These are phyloP conservation scores for Populus hybrid DNA, from an alignment of 441 rosid species.

Conservation along the genomic window DNA sequence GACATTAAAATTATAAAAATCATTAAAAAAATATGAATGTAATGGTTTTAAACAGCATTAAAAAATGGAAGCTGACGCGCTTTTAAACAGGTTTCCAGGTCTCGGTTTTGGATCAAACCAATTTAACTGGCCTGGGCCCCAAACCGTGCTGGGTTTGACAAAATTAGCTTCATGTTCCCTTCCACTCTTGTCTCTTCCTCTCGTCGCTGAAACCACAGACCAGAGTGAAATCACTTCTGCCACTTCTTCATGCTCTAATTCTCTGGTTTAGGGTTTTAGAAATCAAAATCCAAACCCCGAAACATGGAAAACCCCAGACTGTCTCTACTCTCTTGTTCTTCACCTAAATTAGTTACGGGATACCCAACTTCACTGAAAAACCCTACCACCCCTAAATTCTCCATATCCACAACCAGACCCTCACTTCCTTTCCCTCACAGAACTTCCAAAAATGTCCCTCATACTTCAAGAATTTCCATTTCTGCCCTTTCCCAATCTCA, in stretches of 20 bases:
- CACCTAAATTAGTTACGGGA: constrained; percentile 34
- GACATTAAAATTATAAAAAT: too few relatives aligned
- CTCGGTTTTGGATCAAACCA: neutral
- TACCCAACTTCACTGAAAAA: constrained; percentile 27
- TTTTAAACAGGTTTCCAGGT: too few relatives aligned
- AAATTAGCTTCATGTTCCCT: neutral
- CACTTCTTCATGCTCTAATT: neutral
- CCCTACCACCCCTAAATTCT: constrained; percentile 22
- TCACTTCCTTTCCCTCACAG: constrained; percentile 27
- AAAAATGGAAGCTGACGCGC: too few relatives aligned
- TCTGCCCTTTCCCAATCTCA: constrained; percentile 20
- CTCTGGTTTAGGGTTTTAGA: neutral
- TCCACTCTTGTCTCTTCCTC: neutral
- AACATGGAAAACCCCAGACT: constrained; percentile 44
- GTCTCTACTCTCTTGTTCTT: constrained; percentile 39
- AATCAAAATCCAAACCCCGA: neutral
- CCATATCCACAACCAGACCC: constrained; percentile 10
- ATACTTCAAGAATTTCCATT: constrained; percentile 31
- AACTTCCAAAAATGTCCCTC: constrained; percentile 28
- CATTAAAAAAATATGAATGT: too few relatives aligned
- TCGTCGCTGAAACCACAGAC: constrained; percentile 3
- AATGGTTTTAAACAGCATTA: too few relatives aligned
- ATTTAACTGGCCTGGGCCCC: neutral
- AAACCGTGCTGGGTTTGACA: neutral
- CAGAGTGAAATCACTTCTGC: neutral